These are phyloP conservation scores for Medicago truncatula DNA, from an alignment of 306 rosid species.

Conservation along the genomic window DNA sequence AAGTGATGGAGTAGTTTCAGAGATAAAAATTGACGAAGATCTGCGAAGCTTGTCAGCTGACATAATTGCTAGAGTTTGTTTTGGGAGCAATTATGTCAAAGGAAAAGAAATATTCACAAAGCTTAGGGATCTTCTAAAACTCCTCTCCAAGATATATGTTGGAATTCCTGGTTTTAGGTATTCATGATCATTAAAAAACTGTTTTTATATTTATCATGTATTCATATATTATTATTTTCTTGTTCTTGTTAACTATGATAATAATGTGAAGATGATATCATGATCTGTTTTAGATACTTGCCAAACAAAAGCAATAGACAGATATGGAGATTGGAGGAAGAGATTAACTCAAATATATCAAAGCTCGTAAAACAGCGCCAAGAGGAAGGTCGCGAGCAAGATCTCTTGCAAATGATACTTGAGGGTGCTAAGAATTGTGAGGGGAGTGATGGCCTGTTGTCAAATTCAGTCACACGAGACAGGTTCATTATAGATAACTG, in stretches of 20 bases:
- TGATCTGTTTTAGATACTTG: conserved; percentile 38
- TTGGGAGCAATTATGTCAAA: conserved; percentile 66
- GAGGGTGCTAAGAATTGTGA: conserved; percentile 56
- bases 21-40: conserved; percentile 60
- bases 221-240: background rate
- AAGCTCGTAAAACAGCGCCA: conserved; percentile 50
- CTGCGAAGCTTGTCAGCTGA: conserved; percentile 67
- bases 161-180: conserved; percentile 75
- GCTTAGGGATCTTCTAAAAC: conserved; percentile 62
- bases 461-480: conserved; percentile 34
- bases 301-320: conserved; percentile 62
- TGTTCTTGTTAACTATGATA: conserved; percentile 4
- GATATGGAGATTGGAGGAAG: conserved; percentile 68
- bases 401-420: conserved; percentile 69
- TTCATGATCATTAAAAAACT: background rate
- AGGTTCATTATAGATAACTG: conserved; percentile 60
- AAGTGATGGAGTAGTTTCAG: conserved; percentile 51
- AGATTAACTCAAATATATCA: conserved; percentile 53
- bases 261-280: conserved; percentile 10
- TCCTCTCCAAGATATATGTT: conserved; percentile 43
- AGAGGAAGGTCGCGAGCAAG: conserved; percentile 51
- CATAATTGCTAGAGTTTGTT: conserved; percentile 68
- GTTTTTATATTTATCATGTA: background rate
- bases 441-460: conserved; percentile 1
- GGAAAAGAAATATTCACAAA: conserved; percentile 71